A percentile compares a stretch with the other conserved stretches of the same genome.
Conservation (phyloP, 2,329 filamentous ascomycete species). For the Acrocalymma vagum region DNA sequence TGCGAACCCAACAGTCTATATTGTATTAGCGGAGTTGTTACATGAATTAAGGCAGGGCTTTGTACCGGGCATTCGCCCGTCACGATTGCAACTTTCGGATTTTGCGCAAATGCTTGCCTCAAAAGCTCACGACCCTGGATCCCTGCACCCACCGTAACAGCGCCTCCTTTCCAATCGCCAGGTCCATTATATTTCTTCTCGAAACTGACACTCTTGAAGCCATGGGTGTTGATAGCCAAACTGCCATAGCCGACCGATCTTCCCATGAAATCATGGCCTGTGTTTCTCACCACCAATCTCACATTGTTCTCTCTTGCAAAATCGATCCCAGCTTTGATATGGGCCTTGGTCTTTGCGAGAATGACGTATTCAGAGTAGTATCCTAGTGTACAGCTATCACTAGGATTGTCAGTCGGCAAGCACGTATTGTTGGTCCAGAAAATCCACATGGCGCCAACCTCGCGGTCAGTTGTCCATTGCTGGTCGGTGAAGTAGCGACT, state of each 20-base stretch:
- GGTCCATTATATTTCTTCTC: conserved; percentile 16
- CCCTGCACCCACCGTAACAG: conserved; percentile 19
- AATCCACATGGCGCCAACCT: conserved; percentile 15
- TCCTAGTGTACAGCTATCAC: conserved; percentile 13
- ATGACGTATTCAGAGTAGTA: conserved; percentile 18
- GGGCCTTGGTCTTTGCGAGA: conserved; percentile 10
- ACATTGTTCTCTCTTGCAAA: conserved; percentile 17
- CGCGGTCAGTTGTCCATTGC: conserved; percentile 3
- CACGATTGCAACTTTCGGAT: conserved; percentile 15
- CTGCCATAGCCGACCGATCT: conserved; percentile 20
- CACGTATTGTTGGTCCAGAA: conserved; percentile 21
- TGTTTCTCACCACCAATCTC: conserved; percentile 20
- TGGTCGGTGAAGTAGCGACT: neutral
- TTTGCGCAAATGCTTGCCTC: conserved; percentile 8
- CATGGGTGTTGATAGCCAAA: conserved; percentile 26
- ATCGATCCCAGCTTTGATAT: conserved; percentile 19
- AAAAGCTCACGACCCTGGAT: conserved; percentile 11
- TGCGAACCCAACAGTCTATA: conserved; percentile 28
- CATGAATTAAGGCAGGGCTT: neutral
- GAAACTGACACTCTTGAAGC: conserved; percentile 16
- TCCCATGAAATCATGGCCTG: conserved; percentile 23
- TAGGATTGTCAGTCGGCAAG: conserved; percentile 4
- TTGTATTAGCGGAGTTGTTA: neutral
- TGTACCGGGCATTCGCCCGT: conserved; percentile 20
- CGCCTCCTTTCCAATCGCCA: conserved; percentile 15